Conservation (phyloP, 2,329 filamentous ascomycete species). For the Xylariaceae sp. region DNA sequence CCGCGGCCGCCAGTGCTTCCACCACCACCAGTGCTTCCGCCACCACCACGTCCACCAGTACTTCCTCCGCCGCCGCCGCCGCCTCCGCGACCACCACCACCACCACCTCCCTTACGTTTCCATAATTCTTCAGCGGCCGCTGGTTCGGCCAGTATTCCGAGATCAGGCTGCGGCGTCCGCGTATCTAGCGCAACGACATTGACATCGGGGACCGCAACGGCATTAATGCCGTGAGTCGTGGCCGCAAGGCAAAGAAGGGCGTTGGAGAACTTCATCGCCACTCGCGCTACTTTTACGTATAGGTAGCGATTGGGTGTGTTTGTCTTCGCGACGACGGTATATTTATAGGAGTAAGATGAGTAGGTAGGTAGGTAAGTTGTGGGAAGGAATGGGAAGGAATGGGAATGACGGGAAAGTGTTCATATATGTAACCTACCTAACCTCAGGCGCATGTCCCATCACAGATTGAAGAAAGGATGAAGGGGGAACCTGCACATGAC, state of each 20-base stretch:
- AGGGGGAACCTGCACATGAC: no score
- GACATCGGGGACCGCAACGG: conserved; percentile 19
- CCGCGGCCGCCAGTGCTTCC: conserved; percentile 14
- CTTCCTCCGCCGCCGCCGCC: conserved; percentile 20
- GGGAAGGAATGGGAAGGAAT: no score
- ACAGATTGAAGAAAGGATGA: no score
- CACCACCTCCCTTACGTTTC: conserved; percentile 57
- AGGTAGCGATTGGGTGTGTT: background rate
- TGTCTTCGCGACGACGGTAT: no score
- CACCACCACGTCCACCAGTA: background rate
- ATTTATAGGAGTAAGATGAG: no score
- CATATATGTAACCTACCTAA: no score
- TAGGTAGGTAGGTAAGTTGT: no score
- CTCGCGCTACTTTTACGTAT: background rate
- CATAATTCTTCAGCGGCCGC: conserved; percentile 42
- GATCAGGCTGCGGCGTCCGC: conserved; percentile 14
- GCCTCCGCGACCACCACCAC: conserved; percentile 41
- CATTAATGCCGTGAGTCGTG: conserved; percentile 19
- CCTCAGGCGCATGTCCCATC: no score
- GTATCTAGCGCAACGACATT: conserved; percentile 19
- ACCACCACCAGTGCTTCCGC: conserved; percentile 13
- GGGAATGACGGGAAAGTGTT: no score
- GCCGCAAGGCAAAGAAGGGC: conserved; percentile 23
- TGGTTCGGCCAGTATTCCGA: conserved; percentile 6
- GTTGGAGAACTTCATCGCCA: conserved; percentile 27